Conservation (phyloP, 108 stramenopile species). For the Tribonema minus region DNA sequence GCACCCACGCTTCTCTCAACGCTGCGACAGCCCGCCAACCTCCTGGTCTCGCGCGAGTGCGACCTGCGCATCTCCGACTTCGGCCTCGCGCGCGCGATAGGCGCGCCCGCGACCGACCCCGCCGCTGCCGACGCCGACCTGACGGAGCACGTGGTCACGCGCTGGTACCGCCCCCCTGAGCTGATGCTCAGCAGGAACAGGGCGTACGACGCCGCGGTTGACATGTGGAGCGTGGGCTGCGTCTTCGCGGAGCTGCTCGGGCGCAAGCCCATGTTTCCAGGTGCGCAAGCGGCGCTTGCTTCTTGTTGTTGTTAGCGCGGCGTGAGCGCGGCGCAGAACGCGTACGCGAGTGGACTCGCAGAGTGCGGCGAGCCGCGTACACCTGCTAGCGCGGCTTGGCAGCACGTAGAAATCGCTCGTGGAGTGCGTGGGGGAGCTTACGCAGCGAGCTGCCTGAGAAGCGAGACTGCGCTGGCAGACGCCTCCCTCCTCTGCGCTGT, state of each 20-base stretch:
- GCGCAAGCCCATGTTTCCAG: constrained; percentile 80
- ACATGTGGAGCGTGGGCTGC: constrained; percentile 80
- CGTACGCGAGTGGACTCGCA: no score
- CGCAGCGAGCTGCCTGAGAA: no score
- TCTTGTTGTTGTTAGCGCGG: no score
- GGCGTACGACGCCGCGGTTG: constrained; percentile 59
- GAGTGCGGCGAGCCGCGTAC: no score
- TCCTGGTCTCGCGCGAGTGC: constrained; percentile 61
- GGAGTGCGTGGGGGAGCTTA: not conserved
- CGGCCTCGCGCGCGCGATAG: constrained; percentile 42
- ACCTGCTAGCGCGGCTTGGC: no score
- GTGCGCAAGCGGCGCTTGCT: no score
- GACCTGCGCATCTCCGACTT: constrained; percentile 64
- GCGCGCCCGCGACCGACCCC: not conserved
- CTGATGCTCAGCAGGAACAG: constrained; percentile 65
- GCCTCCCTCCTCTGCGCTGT: no score
- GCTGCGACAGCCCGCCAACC: constrained; percentile 57
- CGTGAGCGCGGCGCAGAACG: no score
- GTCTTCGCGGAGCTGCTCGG: constrained; percentile 93
- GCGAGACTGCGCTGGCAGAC: no score
- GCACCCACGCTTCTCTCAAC: not conserved
- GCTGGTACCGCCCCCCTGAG: constrained; percentile 68
- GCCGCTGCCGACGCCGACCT: constrained; percentile 26
- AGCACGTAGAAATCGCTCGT: not conserved
- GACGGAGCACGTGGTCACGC: constrained; percentile 68